Conservation (phyloP, 139 green algal genomes). For the Tetraselmis striata region DNA sequence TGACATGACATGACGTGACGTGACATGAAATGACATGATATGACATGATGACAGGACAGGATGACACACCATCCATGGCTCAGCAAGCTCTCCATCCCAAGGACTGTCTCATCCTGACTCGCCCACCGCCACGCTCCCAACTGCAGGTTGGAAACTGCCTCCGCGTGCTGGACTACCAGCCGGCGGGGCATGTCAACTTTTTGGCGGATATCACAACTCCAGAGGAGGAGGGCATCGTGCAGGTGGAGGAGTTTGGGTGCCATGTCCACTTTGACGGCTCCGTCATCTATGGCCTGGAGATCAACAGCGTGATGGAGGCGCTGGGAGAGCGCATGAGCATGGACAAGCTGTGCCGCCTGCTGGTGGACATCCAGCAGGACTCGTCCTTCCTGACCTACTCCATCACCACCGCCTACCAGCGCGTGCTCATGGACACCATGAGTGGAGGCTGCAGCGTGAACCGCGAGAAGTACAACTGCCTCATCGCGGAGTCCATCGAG, state of each 20-base stretch:
- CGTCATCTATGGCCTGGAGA: constrained; percentile 10
- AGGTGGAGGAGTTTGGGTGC: constrained; percentile 21
- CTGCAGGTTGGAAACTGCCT: too few relatives aligned
- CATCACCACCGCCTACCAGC: constrained; percentile 1
- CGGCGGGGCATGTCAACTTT: constrained; percentile 12
- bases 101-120: too few relatives aligned
- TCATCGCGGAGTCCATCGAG: background rate
- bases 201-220: constrained; percentile 3
- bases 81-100: too few relatives aligned
- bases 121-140: too few relatives aligned
- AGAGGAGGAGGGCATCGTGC: constrained; percentile 2
- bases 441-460: background rate
- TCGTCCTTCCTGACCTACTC: background rate
- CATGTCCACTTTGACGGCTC: constrained; percentile 14
- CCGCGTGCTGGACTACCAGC: constrained; percentile 5
- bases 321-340: background rate
- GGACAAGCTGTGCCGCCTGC: constrained; percentile 11
- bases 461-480: constrained; percentile 13
- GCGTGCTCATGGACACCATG: background rate
- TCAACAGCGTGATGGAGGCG: constrained; percentile 9
- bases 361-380: constrained; percentile 10
- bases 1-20: too few relatives aligned
- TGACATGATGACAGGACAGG: too few relatives aligned
- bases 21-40: too few relatives aligned
- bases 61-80: too few relatives aligned